Conservation (phyloP, 2,329 filamentous ascomycete species). For the Tolypocladium tundrense region DNA sequence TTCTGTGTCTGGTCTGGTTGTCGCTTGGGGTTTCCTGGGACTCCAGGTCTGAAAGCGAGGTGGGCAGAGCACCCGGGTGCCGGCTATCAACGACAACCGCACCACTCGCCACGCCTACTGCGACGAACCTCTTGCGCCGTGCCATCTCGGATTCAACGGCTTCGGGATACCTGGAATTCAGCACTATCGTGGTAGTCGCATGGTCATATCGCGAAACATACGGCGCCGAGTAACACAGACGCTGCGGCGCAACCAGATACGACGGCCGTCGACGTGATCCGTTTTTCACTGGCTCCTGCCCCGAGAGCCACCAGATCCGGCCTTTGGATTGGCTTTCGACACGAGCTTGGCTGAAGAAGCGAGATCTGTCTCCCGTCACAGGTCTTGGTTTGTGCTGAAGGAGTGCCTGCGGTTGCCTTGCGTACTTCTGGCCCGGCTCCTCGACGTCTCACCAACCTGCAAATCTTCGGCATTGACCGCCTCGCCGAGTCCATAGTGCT, state of each 20-base stretch:
- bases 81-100: neutral
- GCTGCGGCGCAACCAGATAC: constrained; percentile 12
- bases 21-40: neutral
- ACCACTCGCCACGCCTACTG: neutral
- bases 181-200: constrained; percentile 7
- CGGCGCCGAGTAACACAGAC: constrained; percentile 10
- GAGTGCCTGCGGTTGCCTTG: neutral
- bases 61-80: neutral
- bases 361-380: constrained; percentile 8
- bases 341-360: constrained; percentile 8
- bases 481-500: neutral
- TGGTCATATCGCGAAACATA: constrained; percentile 9
- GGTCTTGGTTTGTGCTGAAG: neutral
- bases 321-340: constrained; percentile 5
- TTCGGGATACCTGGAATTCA: neutral
- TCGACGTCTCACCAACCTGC: neutral
- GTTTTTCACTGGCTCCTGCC: constrained; percentile 6
- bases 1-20: neutral
- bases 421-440: neutral
- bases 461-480: neutral
- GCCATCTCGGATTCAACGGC: neutral
- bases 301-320: constrained; percentile 1
- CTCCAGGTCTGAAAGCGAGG: neutral
- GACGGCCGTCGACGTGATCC: constrained; percentile 9
- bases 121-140: neutral